These are phyloP conservation scores for Schizopora paradoxa DNA, from an alignment of 1,284 basidiomycete genomes.

Conservation along the genomic window DNA sequence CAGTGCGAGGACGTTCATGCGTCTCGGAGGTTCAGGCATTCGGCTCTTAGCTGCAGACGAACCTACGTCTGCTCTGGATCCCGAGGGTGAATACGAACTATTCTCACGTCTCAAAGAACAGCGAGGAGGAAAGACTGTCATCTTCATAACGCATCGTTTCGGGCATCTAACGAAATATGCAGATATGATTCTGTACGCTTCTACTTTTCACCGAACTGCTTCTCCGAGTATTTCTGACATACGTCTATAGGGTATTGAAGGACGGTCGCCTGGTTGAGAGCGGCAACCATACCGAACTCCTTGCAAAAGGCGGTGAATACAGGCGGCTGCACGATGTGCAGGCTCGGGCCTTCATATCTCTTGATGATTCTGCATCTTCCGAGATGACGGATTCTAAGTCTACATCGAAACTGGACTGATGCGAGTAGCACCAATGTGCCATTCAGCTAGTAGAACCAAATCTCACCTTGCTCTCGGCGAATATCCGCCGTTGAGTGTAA, in stretches of 20 bases:
- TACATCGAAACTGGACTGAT: too few relatives aligned
- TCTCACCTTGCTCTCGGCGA: too few relatives aligned
- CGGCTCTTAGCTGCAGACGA: slow-evolving; percentile 47
- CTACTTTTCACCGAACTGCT: slow-evolving; percentile 9
- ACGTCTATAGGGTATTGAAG: slow-evolving; percentile 48
- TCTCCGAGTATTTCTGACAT: background rate
- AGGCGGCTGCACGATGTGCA: slow-evolving; percentile 50
- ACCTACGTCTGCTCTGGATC: slow-evolving; percentile 49
- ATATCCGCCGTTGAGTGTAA: too few relatives aligned
- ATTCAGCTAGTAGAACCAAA: too few relatives aligned
- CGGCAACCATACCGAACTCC: slow-evolving; percentile 47
- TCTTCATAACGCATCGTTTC: slow-evolving; percentile 67
- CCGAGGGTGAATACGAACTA: slow-evolving; percentile 43
- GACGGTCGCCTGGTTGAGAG: slow-evolving; percentile 47
- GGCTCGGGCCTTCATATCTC: slow-evolving; percentile 41
- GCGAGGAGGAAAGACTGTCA: slow-evolving; percentile 55
- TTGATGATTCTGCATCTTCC: too few relatives aligned
- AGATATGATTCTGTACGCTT: slow-evolving; percentile 51
- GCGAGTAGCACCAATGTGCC: too few relatives aligned
- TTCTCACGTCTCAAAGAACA: slow-evolving; percentile 47
- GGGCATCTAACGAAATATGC: slow-evolving; percentile 61
- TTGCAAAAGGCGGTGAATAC: slow-evolving; percentile 45
- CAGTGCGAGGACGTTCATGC: slow-evolving; percentile 39
- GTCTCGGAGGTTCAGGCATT: slow-evolving; percentile 38
- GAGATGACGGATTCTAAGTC: too few relatives aligned